phyloP scores from a whole-genome alignment of 768 basidiomycete species.

The Tephrocybe sp. region DNA sequence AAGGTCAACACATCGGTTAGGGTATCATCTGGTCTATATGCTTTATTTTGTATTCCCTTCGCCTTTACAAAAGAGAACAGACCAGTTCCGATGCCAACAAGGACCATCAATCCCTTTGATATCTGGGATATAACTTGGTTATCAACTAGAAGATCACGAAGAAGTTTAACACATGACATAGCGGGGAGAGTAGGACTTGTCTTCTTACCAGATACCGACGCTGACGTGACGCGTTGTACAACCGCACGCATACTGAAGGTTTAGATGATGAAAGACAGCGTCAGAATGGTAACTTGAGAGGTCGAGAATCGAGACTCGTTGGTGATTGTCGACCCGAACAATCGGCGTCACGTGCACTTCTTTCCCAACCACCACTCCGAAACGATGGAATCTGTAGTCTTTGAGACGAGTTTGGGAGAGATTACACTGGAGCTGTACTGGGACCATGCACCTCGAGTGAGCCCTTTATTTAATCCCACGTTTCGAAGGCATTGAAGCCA shows the following conservation, averaged over 20 bases:
- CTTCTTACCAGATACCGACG: conserved; percentile 75
- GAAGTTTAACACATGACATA: not conserved
- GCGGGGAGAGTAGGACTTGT: not conserved
- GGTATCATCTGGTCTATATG: conserved; percentile 68
- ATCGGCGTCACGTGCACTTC: conserved; percentile 12
- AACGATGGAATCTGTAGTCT: conserved; percentile 57
- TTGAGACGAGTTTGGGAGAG: conserved; percentile 86
- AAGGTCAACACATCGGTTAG: conserved; percentile 67
- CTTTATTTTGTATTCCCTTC: not conserved
- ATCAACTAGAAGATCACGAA: conserved; percentile 55
- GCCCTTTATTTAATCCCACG: conserved; percentile 27
- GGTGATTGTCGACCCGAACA: not conserved
- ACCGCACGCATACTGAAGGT: conserved; percentile 70
- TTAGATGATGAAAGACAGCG: not conserved
- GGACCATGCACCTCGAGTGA: conserved; percentile 78
- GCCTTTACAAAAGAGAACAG: conserved; percentile 20
- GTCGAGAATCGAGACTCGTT: not conserved
- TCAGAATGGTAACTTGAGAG: not conserved
- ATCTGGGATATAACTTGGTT: conserved; percentile 79
- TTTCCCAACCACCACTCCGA: not conserved
- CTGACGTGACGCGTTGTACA: conserved; percentile 79
- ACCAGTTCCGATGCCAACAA: conserved; percentile 88
- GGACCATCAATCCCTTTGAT: conserved; percentile 82
- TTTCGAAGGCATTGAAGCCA: conserved; percentile 18
- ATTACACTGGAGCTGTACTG: conserved; percentile 91